Base-by-base conservation (phyloP, 805 yeast species). In the Candida nemodendra region DNA sequence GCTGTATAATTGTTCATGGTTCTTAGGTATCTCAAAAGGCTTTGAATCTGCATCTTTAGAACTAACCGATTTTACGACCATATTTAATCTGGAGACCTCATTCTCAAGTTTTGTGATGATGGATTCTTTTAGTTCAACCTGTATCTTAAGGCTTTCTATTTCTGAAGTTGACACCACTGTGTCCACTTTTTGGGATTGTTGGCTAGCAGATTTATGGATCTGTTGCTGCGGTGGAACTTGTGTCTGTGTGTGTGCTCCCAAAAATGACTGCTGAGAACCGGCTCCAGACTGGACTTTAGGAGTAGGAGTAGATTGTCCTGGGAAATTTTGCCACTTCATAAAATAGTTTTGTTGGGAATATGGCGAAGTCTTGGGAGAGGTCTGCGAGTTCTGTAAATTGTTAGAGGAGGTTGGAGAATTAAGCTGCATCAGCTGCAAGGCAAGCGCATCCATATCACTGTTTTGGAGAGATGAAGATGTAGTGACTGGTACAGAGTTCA, bases 101-200 rank as follows among this genome's bases (percentile, higher is more conserved):
- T 51, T 53, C 45, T 74, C 75, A 23, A 76, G 51, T 2, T 69
- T 62, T 28, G 68, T 66, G 26, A 75, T 70, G 27, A 72, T 71
- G 0, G 70, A 62, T 31, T 81, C 78, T 53, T 80, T 82, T 34
- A 80, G 61, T 39, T 70, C 70, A 34, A 82, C 51, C 45, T 78
- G 78, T 32, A 75, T 58, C 47, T 69, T 71, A 39, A 75, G 56
- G 36, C 64, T 59, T 31, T 73, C 76, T 9, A 45, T 23, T 3
- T 57, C 62, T 9, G 47, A 28, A 14, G 35, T 17, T 7, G 24
- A 21, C 17, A 30, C 22, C 17, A 30, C 22, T 6, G 41, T 17
- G 7, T 27, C 40, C 17, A 31, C 18, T 15, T 36, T 16, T n/a
- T 27, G 34, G 15, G 42, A 9, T 21, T 36, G 28, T 27, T 29